Conservation (phyloP, 1,139 yeast genomes). For the Lodderomyces oxycetoniae region DNA sequence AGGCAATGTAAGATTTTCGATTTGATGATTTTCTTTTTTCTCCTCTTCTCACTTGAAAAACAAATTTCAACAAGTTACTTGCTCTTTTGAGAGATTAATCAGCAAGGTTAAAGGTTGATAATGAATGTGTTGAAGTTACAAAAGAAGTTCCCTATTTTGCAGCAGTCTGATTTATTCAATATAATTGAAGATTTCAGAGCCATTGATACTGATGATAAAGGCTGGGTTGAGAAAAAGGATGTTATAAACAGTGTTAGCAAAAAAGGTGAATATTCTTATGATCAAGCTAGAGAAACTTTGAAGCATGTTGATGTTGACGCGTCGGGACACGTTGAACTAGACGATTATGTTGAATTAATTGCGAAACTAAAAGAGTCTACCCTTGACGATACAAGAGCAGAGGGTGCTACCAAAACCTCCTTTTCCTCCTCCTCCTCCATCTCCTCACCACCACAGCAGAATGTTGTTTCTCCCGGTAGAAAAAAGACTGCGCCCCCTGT, state of each 20-base stretch:
- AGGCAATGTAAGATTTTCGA: too few species aligned
- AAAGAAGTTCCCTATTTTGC: constrained; percentile 80
- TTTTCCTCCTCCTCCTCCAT: constrained; percentile 14
- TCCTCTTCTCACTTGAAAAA: not conserved
- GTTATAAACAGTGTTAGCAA: constrained; percentile 81
- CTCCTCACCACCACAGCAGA: constrained; percentile 15
- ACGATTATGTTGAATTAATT: constrained; percentile 85
- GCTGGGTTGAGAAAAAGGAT: constrained; percentile 92
- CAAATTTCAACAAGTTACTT: not conserved
- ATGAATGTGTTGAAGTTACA: constrained; percentile 54
- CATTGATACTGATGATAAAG: constrained; percentile 86
- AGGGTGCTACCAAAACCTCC: too few species aligned
- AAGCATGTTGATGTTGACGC: constrained; percentile 92
- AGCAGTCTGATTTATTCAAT: constrained; percentile 80
- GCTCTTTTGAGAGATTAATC: constrained; percentile 1
- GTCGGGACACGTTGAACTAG: constrained; percentile 93
- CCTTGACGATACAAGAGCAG: constrained; percentile 14
- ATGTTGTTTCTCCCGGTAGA: constrained; percentile 20
- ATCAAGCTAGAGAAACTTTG: constrained; percentile 88
- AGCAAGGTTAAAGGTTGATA: not conserved
- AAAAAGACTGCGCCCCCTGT: constrained; percentile 29
- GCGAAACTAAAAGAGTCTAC: constrained; percentile 63
- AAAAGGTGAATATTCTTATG: constrained; percentile 78
- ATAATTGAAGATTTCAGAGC: constrained; percentile 73
- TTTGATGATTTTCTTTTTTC: not conserved